Evolutionary conservation across 371 early-diverging fungal species (phyloP), one percentile per base, ranked within the genome.

Genomic region (Mucor sp.): DNA sequence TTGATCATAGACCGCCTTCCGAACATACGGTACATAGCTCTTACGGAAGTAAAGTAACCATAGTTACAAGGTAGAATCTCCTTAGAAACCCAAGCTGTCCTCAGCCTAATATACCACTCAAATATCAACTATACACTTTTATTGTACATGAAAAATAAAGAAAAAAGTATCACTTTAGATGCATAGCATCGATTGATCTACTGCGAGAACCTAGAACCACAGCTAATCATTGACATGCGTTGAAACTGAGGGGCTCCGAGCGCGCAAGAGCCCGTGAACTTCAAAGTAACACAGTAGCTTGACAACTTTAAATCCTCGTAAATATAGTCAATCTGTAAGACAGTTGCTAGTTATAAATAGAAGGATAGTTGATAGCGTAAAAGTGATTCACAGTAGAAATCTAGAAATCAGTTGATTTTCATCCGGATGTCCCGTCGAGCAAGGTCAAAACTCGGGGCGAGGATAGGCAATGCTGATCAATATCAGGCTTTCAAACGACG

Each of bases 1-100:
- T 28, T 25, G 28, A 55, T 6, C 27, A 15, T 28, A 25, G 33
- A 30, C 12, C 55, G 35, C 48, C 37, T n/a, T 37, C 53, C 25
- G 39, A 41, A 56, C 39, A 58, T 30, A 27, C 55, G 25, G 15
- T 28, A 5, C 25, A 63, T 55, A 63, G 63, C 14, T 27, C 28
- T n/a, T 63, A 39, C 41, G 64, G 58, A 17, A 65, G 65, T 44
- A 57, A 65, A 33, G 58, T 65, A 32, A 65, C 65, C 19, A 63
- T 63, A 4, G 19, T 63, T n/a, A 55, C 55, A 25, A 55, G 25
- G 17, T 55, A 55, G 53, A 53, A 19, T 44, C 5, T 44, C 8
- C 8, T n/a, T n/a, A 44, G 21, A 47, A 47, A 47, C 6, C 8
- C 3, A 8, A 9, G 47, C 47, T 47, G 11, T 47, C 44, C 44